These are phyloP conservation scores for Talaromyces liani DNA, from an alignment of 495 filamentous ascomycete genomes.

Conservation along the genomic window DNA sequence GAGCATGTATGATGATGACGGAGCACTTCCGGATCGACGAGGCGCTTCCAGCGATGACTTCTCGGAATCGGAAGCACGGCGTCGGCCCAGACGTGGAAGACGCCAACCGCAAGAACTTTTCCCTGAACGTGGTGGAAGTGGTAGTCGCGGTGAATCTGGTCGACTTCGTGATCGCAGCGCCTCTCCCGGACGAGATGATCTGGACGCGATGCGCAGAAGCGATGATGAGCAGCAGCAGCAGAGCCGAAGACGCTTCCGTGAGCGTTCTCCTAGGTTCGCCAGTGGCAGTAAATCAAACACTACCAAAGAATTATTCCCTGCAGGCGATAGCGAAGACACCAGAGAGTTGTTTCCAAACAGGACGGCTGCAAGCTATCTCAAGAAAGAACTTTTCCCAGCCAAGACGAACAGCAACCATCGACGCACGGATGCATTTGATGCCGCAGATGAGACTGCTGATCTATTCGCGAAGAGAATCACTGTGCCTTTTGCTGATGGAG, in stretches of 20 bases:
- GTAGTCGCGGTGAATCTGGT: constrained; percentile 15
- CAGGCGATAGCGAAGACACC: constrained; percentile 15
- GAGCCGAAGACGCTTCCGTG: constrained; percentile 32
- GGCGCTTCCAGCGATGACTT: constrained; percentile 19
- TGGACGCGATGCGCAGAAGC: constrained; percentile 48
- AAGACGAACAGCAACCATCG: constrained; percentile 54
- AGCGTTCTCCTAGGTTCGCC: constrained; percentile 29
- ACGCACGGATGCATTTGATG: constrained; percentile 57
- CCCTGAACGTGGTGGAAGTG: constrained; percentile 22
- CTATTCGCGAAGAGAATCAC: constrained; percentile 47
- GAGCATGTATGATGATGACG: constrained; percentile 72
- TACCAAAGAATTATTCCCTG: constrained; percentile 41
- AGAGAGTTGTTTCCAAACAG: constrained; percentile 46
- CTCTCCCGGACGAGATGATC: constrained; percentile 58
- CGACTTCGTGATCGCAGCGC: constrained; percentile 58
- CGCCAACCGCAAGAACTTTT: constrained; percentile 45
- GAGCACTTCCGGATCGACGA: constrained; percentile 7
- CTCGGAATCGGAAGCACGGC: constrained; percentile 25
- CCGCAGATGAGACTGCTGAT: constrained; percentile 53
- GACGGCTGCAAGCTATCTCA: constrained; percentile 34
- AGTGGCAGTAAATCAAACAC: constrained; percentile 21
- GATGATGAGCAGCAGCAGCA: constrained; percentile 25
- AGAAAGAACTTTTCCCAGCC: constrained; percentile 65
- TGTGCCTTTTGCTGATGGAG: constrained; percentile 44
- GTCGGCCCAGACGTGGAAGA: constrained; percentile 20